Conservation (phyloP, 2,329 filamentous ascomycete genomes). For the Cucurbitaria berberidis region DNA sequence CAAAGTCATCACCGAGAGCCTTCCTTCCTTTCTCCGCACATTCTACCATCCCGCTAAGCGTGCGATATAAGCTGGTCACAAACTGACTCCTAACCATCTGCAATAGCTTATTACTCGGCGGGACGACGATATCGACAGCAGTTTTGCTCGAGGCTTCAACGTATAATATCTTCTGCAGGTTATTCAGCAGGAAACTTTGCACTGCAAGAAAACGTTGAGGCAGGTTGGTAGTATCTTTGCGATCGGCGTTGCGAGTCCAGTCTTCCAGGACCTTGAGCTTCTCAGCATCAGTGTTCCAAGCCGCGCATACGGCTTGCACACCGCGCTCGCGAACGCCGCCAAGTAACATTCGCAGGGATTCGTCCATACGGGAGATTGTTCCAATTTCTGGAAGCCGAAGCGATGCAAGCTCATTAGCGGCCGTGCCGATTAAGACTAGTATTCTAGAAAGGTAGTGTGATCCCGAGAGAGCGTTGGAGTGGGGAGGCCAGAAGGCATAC, state of each 20-base stretch:
- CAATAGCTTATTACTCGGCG: slow-evolving; percentile 84
- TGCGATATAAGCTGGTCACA: slow-evolving; percentile 91
- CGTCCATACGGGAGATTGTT: slow-evolving; percentile 59
- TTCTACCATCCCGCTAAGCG: slow-evolving; percentile 93
- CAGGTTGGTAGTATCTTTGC: slow-evolving; percentile 88
- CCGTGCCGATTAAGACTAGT: slow-evolving; percentile 81
- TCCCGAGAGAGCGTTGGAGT: slow-evolving; percentile 90
- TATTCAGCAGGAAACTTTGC: slow-evolving; percentile 78
- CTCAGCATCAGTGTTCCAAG: slow-evolving; percentile 93
- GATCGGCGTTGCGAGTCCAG: slow-evolving; percentile 84
- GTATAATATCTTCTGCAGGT: slow-evolving; percentile 95
- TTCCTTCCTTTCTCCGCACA: slow-evolving; percentile 82
- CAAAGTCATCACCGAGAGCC: slow-evolving; percentile 63
- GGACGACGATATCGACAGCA: slow-evolving; percentile 79
- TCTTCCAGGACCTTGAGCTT: slow-evolving; percentile 92
- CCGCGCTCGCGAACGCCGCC: slow-evolving; percentile 82
- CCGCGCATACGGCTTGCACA: slow-evolving; percentile 81
- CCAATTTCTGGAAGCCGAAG: slow-evolving; percentile 69
- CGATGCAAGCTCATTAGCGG: slow-evolving; percentile 82
- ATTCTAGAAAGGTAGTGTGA: slow-evolving; percentile 87
- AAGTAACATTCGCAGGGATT: slow-evolving; percentile 77
- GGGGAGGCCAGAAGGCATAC: slow-evolving; percentile 94
- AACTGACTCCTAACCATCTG: slow-evolving; percentile 93
- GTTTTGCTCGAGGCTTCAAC: slow-evolving; percentile 83
- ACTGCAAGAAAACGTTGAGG: slow-evolving; percentile 85